A percentile compares a stretch with the other conserved stretches of the same genome.
These are phyloP conservation scores for Mucor lusitanicus DNA, from an alignment of 371 early-diverging fungal species.

Conservation along the genomic window DNA sequence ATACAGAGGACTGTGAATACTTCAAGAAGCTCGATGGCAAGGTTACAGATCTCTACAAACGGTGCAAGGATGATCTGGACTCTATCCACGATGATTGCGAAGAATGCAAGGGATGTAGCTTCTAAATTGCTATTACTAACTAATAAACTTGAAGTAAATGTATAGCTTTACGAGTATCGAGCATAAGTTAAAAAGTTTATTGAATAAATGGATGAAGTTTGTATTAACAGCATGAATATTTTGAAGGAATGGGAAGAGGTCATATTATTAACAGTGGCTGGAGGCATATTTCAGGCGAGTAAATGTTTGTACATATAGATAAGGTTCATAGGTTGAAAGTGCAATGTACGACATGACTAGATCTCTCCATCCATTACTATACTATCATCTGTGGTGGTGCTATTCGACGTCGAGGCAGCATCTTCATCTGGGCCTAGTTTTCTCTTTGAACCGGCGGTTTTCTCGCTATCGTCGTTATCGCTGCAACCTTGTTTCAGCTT, in stretches of 20 bases:
- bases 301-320: not conserved
- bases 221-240: not conserved
- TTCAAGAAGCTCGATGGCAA: slow-evolving; percentile 7
- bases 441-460: not conserved
- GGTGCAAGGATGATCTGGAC: slow-evolving; percentile 10
- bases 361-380: not conserved
- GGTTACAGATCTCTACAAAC: slow-evolving; percentile 6
- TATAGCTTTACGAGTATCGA: not conserved
- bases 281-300: not conserved
- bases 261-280: not conserved
- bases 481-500: not conserved
- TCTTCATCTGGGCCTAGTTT: not conserved
- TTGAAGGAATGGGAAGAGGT: not conserved
- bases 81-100: slow-evolving; percentile 19
- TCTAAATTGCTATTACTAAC: not conserved
- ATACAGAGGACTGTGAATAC: slow-evolving; percentile 20
- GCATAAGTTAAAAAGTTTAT: not conserved
- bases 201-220: not conserved
- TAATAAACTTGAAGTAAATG: no score
- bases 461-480: not conserved
- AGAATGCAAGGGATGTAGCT: slow-evolving; percentile 1
- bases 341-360: not conserved
- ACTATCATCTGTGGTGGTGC: not conserved
- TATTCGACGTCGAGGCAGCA: not conserved
- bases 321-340: not conserved